Base-by-base conservation (phyloP, 805 yeast species). In the Sungouiella thailandica region DNA sequence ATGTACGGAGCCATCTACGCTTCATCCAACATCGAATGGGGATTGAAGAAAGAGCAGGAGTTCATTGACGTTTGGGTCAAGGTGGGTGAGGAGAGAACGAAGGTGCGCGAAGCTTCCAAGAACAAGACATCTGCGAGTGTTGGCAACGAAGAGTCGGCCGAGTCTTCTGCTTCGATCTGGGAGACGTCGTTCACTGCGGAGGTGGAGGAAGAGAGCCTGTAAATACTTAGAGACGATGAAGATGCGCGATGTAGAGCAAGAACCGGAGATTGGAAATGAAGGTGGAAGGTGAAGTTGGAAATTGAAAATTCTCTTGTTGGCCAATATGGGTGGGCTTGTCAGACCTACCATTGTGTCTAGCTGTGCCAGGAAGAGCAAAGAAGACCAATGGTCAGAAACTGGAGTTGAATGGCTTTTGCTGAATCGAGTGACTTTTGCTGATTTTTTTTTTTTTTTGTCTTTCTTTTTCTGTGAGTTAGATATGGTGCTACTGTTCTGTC, bases 1-100 rank as follows among this genome's bases (percentile, higher is more conserved):
- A 81, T 93, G 95, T 78, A 68, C 53, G 97, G 97, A 14, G 82
- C 94, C 1, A 74, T 80, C 7, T 85, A 69, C 58, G 76, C 76
- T 25, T 65, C 72, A 24, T 65, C 84, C 23, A 61, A 77, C 41
- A 58, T 87, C 39, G 83, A 82, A 33, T 67, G 69, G 50, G 94
- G 93, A 46, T 59, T 85, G 34, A 70, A 71, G 35, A 68, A 71
- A 47, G 98, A 90, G 64, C 84, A 83, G 55, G 65, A 66, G 43
- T 72, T 73, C 26, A 71, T 90, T 32, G 82, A 77, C 38, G 66
- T 72, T 40, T 90, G 96, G 95, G 78, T 75, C 46, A 63, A 57
- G 33, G 76, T 78, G 38, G 96, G 95, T 10, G 60, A 67, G 20
- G 79, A 75, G 52, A 72, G 72, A 44, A 79, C 94, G 13, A 72